phyloP scores from a whole-genome alignment of 768 basidiomycete species.

The Aureoboletus auriporus region DNA sequence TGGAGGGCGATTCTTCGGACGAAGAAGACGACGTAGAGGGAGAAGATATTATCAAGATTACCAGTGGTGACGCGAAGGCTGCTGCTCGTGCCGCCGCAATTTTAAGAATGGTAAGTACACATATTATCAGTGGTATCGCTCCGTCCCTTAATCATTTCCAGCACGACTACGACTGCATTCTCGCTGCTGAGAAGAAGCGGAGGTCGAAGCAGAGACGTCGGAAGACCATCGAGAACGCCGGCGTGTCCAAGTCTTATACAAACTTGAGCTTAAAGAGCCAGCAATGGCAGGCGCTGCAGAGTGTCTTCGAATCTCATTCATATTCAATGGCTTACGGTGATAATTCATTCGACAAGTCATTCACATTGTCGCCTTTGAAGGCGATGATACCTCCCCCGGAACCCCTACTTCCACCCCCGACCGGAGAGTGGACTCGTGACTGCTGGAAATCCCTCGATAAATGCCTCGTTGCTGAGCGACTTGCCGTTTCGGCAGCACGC shows the following conservation, averaged over 20 bases:
- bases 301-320: conserved; percentile 20
- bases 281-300: conserved; percentile 10
- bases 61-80: conserved; percentile 77
- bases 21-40: conserved; percentile 33
- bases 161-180: conserved; percentile 85
- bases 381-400: not conserved
- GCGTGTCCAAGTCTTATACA: conserved; percentile 24
- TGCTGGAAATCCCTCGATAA: conserved; percentile 82
- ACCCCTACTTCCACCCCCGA: conserved; percentile 3
- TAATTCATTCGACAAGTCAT: conserved; percentile 13
- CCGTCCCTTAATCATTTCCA: conserved; percentile 23
- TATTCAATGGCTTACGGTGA: conserved; percentile 21
- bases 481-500: conserved; percentile 40
- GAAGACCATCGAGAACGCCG: conserved; percentile 31
- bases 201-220: conserved; percentile 36
- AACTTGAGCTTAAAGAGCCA: conserved; percentile 6
- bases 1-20: conserved; percentile 18
- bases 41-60: conserved; percentile 70
- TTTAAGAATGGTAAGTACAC: conserved; percentile 67
- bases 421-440: conserved; percentile 58
- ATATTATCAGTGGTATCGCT: not conserved
- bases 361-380: conserved; percentile 17
- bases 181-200: conserved; percentile 29
- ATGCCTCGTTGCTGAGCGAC: conserved; percentile 70
- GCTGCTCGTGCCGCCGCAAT: conserved; percentile 94